Evolutionary conservation across 768 basidiomycete genomes (phyloP).

Genomic region (Mycena olivaceomarginata): DNA sequence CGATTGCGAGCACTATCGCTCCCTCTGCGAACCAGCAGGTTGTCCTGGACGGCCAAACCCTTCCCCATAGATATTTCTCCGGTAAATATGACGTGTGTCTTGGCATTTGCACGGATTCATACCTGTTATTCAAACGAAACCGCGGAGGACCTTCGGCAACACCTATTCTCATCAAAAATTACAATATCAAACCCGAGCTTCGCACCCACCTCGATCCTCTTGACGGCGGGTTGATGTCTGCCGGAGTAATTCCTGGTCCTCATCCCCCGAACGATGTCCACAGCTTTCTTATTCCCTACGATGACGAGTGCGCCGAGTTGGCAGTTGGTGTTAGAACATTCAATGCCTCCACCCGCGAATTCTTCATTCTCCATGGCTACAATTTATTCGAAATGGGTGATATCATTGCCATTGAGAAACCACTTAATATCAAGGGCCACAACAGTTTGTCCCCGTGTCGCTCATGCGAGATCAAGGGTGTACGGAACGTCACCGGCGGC

Average conservation of each 20-base stretch:
- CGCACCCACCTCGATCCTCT: constrained; percentile 49
- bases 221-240: no score
- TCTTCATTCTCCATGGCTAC: constrained; percentile 45
- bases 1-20: constrained; percentile 56
- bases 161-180: constrained; percentile 65
- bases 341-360: not conserved
- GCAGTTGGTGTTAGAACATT: constrained; percentile 19
- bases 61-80: constrained; percentile 57
- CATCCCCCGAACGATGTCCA: constrained; percentile 43
- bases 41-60: constrained; percentile 48
- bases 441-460: constrained; percentile 58
- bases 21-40: constrained; percentile 49
- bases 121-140: constrained; percentile 58
- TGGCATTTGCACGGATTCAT: constrained; percentile 64
- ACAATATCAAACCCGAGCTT: constrained; percentile 57
- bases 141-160: constrained; percentile 56
- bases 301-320: not conserved
- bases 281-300: constrained; percentile 14
- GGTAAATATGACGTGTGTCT: constrained; percentile 64
- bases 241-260: constrained; percentile 60
- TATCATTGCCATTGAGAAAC: constrained; percentile 54
- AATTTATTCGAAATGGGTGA: constrained; percentile 53
- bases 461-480: no score
- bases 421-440: no score
- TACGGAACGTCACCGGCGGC: constrained; percentile 39